A percentile compares a stretch with the other conserved stretches of the same genome.
These are phyloP conservation scores for Herpetomonas samuelpessoai DNA, from an alignment of 208 protist genomes.

Conservation along the genomic window DNA sequence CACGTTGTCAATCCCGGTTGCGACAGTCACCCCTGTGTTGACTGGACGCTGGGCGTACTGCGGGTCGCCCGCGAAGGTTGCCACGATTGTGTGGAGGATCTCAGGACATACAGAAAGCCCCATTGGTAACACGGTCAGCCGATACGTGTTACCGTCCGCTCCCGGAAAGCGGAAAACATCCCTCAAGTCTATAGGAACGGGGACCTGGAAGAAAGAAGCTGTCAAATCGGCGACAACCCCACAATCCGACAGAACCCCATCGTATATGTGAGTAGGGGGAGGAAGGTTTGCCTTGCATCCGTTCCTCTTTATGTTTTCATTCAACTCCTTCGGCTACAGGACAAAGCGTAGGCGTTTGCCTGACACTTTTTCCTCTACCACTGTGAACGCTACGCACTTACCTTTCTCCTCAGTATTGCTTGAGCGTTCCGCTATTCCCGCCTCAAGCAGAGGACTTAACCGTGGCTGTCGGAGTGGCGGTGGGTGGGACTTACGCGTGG, in stretches of 20 bases:
- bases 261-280: constrained; percentile 1
- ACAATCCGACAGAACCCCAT: constrained; percentile 11
- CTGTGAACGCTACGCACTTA: constrained; percentile 7
- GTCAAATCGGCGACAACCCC: constrained; percentile 14
- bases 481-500: background rate
- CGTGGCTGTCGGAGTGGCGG: background rate
- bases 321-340: constrained; percentile 16
- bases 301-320: constrained; percentile 8
- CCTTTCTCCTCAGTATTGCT: background rate
- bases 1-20: constrained; percentile 4
- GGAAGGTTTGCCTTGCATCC: constrained; percentile 5
- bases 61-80: background rate
- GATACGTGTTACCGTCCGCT: background rate
- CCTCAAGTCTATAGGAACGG: background rate
- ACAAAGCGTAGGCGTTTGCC: constrained; percentile 7
- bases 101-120: background rate
- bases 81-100: constrained; percentile 3
- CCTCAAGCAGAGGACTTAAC: background rate
- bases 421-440: constrained; percentile 8
- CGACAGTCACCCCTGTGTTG: background rate
- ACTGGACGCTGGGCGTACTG: background rate
- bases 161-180: constrained; percentile 5
- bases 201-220: constrained; percentile 18
- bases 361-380: constrained; percentile 17
- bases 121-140: background rate